A percentile compares a stretch with the other conserved stretches of the same genome.
phyloP scores from a whole-genome alignment of 163 green algal species.

The Picocystis sp. region DNA sequence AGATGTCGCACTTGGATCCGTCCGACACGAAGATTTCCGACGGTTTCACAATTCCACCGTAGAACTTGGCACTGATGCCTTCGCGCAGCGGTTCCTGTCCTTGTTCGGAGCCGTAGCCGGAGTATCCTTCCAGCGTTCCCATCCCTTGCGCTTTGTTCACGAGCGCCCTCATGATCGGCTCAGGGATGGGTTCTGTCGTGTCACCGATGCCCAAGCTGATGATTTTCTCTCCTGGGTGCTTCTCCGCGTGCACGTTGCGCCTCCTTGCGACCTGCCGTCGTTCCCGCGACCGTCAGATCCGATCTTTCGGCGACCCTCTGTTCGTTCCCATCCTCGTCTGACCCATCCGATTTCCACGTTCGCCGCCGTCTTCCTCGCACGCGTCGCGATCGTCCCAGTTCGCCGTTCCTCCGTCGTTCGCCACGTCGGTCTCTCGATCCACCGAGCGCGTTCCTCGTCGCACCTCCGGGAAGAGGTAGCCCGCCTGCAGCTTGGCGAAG shows the following conservation, averaged over 20 bases:
- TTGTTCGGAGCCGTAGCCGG: slow-evolving; percentile 89
- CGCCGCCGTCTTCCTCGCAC: not conserved
- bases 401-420: not conserved
- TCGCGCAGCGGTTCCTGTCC: slow-evolving; percentile 60
- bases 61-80: slow-evolving; percentile 62
- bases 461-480: slow-evolving; percentile 97
- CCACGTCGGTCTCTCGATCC: not conserved
- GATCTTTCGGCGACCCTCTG: not conserved
- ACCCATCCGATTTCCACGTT: not conserved
- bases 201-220: slow-evolving; percentile 97
- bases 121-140: slow-evolving; percentile 84
- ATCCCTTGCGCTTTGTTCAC: slow-evolving; percentile 57
- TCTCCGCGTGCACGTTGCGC: slow-evolving; percentile 67
- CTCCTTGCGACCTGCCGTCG: slow-evolving; percentile 66
- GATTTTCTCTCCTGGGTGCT: slow-evolving; percentile 84
- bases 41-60: slow-evolving; percentile 45
- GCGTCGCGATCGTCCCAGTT: not conserved
- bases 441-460: not conserved
- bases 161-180: slow-evolving; percentile 20
- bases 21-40: slow-evolving; percentile 93
- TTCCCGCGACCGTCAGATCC: not conserved
- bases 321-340: not conserved
- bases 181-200: slow-evolving; percentile 94
- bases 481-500: slow-evolving; percentile 90
- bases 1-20: slow-evolving; percentile 98